Percentiles rank a stretch among this genome's conserved stretches.
These are phyloP conservation scores for Isochrysis galbana DNA, from an alignment of 78 protist genomes.

Conservation along the genomic window DNA sequence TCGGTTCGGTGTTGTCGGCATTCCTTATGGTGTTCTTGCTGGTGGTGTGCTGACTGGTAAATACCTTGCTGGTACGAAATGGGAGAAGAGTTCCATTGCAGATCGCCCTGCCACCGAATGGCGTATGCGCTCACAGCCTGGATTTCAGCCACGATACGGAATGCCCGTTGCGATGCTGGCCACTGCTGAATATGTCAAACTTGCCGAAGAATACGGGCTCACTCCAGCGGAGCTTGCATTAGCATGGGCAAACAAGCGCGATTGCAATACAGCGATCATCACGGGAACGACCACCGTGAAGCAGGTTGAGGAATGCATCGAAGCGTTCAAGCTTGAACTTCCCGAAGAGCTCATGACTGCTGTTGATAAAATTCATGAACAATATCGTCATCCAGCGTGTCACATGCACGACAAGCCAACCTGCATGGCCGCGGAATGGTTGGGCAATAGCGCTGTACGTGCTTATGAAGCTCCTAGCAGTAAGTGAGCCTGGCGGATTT, in stretches of 20 bases:
- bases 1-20: not conserved
- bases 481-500: too few relatives aligned
- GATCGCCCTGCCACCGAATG: not conserved
- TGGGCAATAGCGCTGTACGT: too few relatives aligned
- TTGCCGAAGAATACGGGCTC: not conserved
- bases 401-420: too few relatives aligned
- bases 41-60: conserved; percentile 3
- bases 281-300: not conserved
- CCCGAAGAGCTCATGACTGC: not conserved
- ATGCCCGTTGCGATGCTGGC: not conserved
- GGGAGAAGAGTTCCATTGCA: not conserved
- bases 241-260: not conserved
- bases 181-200: not conserved
- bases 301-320: not conserved
- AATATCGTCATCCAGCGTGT: not conserved
- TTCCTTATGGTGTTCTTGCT: not conserved
- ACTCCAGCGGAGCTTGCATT: not conserved
- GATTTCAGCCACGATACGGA: not conserved
- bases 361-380: not conserved
- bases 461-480: too few relatives aligned
- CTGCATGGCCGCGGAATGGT: too few relatives aligned
- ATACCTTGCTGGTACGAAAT: not conserved
- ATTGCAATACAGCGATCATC: not conserved
- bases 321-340: not conserved
- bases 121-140: too few relatives aligned